Evolutionary conservation across 495 filamentous ascomycete species (phyloP).

Genomic region (Penicillium subrubescens): DNA sequence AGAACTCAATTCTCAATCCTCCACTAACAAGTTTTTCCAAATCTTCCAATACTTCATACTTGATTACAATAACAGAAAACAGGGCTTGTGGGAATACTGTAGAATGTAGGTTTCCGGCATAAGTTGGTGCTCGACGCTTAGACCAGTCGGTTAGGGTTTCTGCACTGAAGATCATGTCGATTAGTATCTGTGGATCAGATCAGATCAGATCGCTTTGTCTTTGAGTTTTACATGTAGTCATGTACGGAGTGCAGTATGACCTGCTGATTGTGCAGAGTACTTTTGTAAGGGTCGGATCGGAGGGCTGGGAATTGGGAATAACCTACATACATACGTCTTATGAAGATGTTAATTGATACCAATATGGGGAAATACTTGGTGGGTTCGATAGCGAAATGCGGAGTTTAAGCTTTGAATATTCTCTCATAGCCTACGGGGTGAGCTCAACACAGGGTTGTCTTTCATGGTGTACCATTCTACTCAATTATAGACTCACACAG

Average conservation of each 20-base stretch:
- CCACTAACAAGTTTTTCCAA: too few species aligned
- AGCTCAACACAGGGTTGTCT: not conserved
- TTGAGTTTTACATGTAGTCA: not conserved
- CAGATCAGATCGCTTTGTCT: not conserved
- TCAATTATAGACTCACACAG: not conserved
- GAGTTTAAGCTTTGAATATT: not conserved
- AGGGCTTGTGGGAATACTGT: not conserved
- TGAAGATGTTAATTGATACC: not conserved
- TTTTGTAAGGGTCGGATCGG: slow-evolving; percentile 1
- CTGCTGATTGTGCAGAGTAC: slow-evolving; percentile 3
- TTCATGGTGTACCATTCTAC: too few species aligned
- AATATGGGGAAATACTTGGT: not conserved
- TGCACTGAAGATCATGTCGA: slow-evolving; percentile 3
- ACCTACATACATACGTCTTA: not conserved
- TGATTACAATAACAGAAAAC: too few species aligned
- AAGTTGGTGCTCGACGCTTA: not conserved
- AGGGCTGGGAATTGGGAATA: not conserved
- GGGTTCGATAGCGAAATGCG: not conserved
- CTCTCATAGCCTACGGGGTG: not conserved
- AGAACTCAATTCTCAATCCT: too few species aligned
- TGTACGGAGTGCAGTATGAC: not conserved
- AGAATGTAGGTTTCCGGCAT: not conserved
- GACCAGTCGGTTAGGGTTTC: not conserved
- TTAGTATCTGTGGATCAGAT: not conserved
- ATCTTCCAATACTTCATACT: too few species aligned